Evolutionary conservation across 192 early-diverging fungal species (phyloP).

Genomic region (Dimargaris cristalligena): DNA sequence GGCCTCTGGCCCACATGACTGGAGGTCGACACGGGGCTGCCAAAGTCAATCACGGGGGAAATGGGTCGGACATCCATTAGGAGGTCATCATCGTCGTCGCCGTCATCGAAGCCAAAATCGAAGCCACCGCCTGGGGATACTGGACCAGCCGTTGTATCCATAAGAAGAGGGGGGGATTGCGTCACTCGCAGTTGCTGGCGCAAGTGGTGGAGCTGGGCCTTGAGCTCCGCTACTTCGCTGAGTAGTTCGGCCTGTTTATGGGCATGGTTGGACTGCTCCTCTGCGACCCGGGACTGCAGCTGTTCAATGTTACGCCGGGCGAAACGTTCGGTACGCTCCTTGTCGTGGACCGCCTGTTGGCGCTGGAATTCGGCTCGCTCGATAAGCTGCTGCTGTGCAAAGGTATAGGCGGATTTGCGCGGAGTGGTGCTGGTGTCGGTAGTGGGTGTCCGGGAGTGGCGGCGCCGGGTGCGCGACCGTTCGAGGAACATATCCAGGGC

Average conservation of each 20-base stretch:
- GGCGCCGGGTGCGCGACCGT: not conserved
- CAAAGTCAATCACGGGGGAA: not conserved
- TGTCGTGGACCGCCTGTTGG: not conserved
- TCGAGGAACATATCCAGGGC: not conserved
- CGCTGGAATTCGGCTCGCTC: conserved; percentile 7
- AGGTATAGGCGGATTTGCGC: not conserved
- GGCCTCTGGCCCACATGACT: not conserved
- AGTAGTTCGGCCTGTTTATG: not conserved
- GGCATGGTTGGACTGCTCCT: not conserved
- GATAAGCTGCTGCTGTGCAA: not conserved
- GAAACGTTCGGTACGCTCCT: conserved; percentile 10
- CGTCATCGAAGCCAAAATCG: not conserved
- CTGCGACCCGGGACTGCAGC: not conserved
- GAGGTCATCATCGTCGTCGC: not conserved
- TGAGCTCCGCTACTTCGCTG: not conserved
- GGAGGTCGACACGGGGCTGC: not conserved
- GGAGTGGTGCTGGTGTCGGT: not conserved
- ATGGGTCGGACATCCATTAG: not conserved
- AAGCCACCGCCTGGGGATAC: not conserved
- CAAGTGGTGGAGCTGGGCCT: not conserved
- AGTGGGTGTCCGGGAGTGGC: not conserved
- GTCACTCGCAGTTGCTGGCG: not conserved
- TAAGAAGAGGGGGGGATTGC: not conserved
- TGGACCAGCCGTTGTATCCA: not conserved
- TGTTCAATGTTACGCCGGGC: conserved; percentile 6